phyloP scores from a whole-genome alignment of 257 asterid genomes.

The Solanum chilense region DNA sequence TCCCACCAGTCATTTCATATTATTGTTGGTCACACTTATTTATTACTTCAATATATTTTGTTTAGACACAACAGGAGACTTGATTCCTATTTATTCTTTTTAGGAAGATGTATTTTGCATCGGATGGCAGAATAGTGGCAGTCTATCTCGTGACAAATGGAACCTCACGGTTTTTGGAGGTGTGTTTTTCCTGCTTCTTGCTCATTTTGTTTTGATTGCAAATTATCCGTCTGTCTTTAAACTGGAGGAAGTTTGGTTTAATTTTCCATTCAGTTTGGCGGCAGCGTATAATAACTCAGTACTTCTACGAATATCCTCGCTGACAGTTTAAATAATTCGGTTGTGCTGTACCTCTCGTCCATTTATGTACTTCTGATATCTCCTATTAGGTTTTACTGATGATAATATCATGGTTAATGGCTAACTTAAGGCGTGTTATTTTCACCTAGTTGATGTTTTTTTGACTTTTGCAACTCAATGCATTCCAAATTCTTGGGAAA shows the following conservation, averaged over 20 bases:
- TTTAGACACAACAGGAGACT: background rate
- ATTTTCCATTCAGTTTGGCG: background rate
- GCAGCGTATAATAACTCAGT: background rate
- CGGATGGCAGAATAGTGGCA: slow-evolving; percentile 94
- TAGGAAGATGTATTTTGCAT: slow-evolving; percentile 89
- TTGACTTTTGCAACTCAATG: background rate
- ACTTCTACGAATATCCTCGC: background rate
- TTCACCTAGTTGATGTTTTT: background rate
- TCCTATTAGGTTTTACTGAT: background rate
- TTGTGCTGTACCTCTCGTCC: background rate
- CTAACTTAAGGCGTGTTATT: background rate
- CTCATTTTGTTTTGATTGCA: background rate
- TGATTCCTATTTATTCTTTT: background rate
- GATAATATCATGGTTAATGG: background rate
- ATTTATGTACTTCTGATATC: background rate
- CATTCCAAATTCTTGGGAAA: background rate
- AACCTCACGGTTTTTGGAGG: slow-evolving; percentile 92
- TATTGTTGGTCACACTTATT: background rate
- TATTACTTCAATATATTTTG: background rate
- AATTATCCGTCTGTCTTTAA: background rate
- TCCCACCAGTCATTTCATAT: background rate
- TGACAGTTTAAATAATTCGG: background rate
- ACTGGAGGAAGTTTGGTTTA: background rate
- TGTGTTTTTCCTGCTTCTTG: slow-evolving; percentile 12
- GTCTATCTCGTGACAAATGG: slow-evolving; percentile 55